Base-by-base conservation (phyloP, 768 basidiomycete species). In the Boletus vinaceobasis region DNA sequence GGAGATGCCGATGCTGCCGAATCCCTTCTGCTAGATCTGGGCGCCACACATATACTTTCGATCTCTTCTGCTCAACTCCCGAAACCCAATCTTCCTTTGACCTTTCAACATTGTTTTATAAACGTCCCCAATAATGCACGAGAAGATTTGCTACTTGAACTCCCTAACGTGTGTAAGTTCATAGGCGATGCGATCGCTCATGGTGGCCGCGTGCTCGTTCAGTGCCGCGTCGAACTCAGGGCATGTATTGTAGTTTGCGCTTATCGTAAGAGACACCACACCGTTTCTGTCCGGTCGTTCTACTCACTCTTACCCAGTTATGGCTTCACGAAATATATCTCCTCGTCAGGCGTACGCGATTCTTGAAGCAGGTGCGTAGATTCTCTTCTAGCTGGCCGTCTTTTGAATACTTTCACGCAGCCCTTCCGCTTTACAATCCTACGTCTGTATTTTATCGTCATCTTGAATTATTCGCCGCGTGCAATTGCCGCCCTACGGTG, bases 241-340 rank as follows among this genome's bases (percentile, higher is more conserved):
- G 81, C 82, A 17, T 83, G 80, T 60, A 73, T 77, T 32, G 77
- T 77, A 29, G 78, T 73, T 33, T 82, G 77, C 55, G 81, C 82
- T 35, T 82, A 78, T 65, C 62, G 83, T 83, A 61, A 65, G 81
- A 53, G 7, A 15, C 32, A 23, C 43, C 21, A n/a, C 7, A 27
- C 19, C 31, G 2, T 17, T 35, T 50, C 31, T 23, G 2, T 19
- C 32, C n/a, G 13, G 17, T 52, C 29, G 7, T 38, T 48, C 35
- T 27, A 17, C 47, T 55, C 39, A 65, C 49, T 8, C 17, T 6
- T 46, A 37, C 15, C 7, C 33, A 84, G 83, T 84, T 32, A 85
- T 84, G 81, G 56, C 56, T 23, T 65, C 73, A 13, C 73, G 71
- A 27, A 66, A 68, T 7, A 54, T 76, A 39, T 70, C 75, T 17